These are phyloP conservation scores for Claviceps maximensis DNA, from an alignment of 2,329 filamentous ascomycete species.

Conservation along the genomic window DNA sequence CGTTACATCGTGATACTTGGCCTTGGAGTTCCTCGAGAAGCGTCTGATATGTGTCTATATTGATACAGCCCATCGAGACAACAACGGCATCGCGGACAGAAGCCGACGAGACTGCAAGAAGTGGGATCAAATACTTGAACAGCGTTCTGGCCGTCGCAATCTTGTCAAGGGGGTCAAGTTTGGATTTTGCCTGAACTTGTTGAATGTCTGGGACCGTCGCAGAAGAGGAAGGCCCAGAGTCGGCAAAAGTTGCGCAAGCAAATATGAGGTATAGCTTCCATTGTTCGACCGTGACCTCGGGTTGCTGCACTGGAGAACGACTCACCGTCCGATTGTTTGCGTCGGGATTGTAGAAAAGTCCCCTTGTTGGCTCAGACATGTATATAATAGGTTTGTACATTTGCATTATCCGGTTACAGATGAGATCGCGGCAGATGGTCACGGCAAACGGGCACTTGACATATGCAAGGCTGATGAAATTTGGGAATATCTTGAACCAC, in stretches of 20 bases:
- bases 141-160: conserved; percentile 79
- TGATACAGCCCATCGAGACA: conserved; percentile 84
- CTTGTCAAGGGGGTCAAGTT: conserved; percentile 52
- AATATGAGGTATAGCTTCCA: conserved; percentile 98
- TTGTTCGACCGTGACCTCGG: conserved; percentile 84
- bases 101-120: conserved; percentile 66
- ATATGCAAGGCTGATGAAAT: conserved; percentile 79
- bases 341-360: conserved; percentile 49
- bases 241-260: conserved; percentile 87
- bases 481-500: conserved; percentile 98
- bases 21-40: conserved; percentile 82
- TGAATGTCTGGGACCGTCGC: conserved; percentile 42
- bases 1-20: conserved; percentile 72
- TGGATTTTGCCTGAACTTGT: conserved; percentile 73
- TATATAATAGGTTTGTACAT: conserved; percentile 78
- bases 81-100: conserved; percentile 85
- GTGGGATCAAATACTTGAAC: conserved; percentile 82
- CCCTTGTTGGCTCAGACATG: conserved; percentile 60
- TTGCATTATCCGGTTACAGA: conserved; percentile 82
- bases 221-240: conserved; percentile 48
- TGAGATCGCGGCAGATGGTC: conserved; percentile 76
- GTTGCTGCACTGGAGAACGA: conserved; percentile 55
- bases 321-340: conserved; percentile 36
- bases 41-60: conserved; percentile 82
- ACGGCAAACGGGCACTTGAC: conserved; percentile 87